Base-by-base conservation (phyloP, 2,329 filamentous ascomycete genomes). In the Neofusicoccum sp. region DNA sequence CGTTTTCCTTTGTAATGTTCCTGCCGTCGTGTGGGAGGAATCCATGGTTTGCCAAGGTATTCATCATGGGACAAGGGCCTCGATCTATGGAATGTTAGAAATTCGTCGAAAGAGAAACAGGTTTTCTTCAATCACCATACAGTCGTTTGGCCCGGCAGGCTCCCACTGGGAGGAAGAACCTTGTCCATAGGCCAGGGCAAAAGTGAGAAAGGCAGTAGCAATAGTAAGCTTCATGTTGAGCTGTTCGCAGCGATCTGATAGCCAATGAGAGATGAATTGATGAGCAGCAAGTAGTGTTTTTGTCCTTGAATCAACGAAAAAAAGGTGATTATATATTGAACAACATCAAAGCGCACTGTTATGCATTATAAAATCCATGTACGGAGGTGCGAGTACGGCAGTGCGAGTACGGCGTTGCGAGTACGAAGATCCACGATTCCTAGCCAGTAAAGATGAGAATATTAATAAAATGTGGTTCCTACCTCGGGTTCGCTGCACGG, bases 41-140 rank as follows among this genome's bases (percentile, higher is more conserved):
- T 12, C 76, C 77, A 62, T 83, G 78, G 65, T 83, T 83, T 4
- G 80, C 77, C n/a, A 83, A 69, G 0, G 80, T 76, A 66, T 83
- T 84, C 60, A 83, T 70, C 75, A 81, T 80, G 1, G 81, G 80
- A 61, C 80, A 83, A 26, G 80, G 79, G 0, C 75, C 67, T 14
- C 65, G 64, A 57, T 59, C 62, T 63, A 20, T 24, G 12, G 6
- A 40, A 43, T 16, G n/a, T 61, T n/a, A 61, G 44, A 30, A n/a
- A 20, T n/a, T 9, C 5, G 5, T 12, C 0, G 11, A 38, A 1
- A 9, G 3, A 14, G 26, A 12, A 9, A 4, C 16, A 7, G 43
- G 3, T 2, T 3, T 11, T 16, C 16, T 28, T 7, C n/a, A 5
- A 8, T 11, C 1, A 36, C 14, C 49, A 8, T 61, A 61, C 59